Conservation (phyloP, 495 filamentous ascomycete species). For the Hypoxylon rickii region DNA sequence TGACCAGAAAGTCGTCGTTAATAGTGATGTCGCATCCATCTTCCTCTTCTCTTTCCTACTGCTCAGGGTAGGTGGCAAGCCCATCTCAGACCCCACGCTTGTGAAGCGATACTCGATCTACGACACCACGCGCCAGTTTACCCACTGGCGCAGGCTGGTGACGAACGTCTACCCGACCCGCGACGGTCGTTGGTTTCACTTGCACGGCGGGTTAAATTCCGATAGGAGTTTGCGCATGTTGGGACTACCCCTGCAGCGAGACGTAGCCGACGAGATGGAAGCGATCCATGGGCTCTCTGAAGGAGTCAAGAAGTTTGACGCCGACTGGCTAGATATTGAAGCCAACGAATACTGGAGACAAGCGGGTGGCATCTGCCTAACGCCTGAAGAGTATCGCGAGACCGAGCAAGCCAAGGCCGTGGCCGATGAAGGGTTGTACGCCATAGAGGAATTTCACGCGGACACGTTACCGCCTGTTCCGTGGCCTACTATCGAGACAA, state of each 20-base stretch:
- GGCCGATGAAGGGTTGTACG: slow-evolving; percentile 53
- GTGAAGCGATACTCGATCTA: slow-evolving; percentile 27
- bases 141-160: slow-evolving; percentile 32
- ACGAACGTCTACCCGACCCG: slow-evolving; percentile 61
- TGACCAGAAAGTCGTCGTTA: slow-evolving; percentile 31
- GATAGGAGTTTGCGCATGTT: slow-evolving; percentile 48
- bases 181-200: slow-evolving; percentile 56
- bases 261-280: slow-evolving; percentile 37
- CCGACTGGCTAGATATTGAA: slow-evolving; percentile 48
- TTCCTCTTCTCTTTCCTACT: slow-evolving; percentile 39
- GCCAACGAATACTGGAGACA: slow-evolving; percentile 54
- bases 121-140: slow-evolving; percentile 32
- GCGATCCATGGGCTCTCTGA: slow-evolving; percentile 34
- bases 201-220: slow-evolving; percentile 58
- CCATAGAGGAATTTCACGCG: slow-evolving; percentile 42
- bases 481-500: slow-evolving; percentile 41
- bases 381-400: slow-evolving; percentile 50
- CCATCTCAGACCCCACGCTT: slow-evolving; percentile 24
- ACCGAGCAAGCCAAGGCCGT: slow-evolving; percentile 58
- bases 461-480: slow-evolving; percentile 42
- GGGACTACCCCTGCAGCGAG: slow-evolving; percentile 41
- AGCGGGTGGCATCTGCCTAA: slow-evolving; percentile 57
- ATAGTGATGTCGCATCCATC: slow-evolving; percentile 39
- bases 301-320: slow-evolving; percentile 39
- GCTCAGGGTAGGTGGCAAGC: slow-evolving; percentile 25